Evolutionary conservation across 2,329 filamentous ascomycete species (phyloP).

Genomic region (Cladosporium oxysporum): DNA sequence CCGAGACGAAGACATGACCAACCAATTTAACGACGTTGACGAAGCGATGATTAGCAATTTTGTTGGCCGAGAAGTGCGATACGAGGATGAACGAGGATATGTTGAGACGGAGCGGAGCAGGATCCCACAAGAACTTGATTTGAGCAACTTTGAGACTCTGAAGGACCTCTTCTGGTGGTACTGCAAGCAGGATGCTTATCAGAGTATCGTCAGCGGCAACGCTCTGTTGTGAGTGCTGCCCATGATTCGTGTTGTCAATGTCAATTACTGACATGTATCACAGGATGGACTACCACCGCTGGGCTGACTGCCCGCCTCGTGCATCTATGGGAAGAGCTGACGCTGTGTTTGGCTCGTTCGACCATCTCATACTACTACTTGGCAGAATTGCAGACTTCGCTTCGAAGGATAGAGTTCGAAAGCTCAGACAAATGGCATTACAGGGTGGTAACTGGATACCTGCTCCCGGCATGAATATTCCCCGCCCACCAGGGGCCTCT

Average conservation of each 20-base stretch:
- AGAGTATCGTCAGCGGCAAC: slow-evolving; percentile 85
- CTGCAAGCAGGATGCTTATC: slow-evolving; percentile 88
- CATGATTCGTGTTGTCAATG: neutral
- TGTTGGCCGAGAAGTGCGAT: slow-evolving; percentile 59
- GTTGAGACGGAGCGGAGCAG: slow-evolving; percentile 43
- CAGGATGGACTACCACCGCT: slow-evolving; percentile 77
- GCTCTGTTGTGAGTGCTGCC: slow-evolving; percentile 70
- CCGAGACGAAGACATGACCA: slow-evolving; percentile 32
- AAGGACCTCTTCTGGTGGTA: slow-evolving; percentile 96
- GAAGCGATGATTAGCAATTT: slow-evolving; percentile 60
- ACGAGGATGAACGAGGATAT: slow-evolving; percentile 56
- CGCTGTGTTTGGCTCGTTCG: slow-evolving; percentile 83
- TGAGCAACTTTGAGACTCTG: slow-evolving; percentile 77
- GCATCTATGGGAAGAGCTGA: slow-evolving; percentile 75
- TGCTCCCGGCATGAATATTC: slow-evolving; percentile 49
- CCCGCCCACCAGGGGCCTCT: slow-evolving; percentile 37
- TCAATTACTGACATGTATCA: neutral
- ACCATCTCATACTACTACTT: slow-evolving; percentile 81
- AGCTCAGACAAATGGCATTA: slow-evolving; percentile 66
- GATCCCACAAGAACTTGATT: slow-evolving; percentile 53
- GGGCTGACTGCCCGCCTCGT: slow-evolving; percentile 86
- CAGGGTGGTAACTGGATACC: slow-evolving; percentile 61
- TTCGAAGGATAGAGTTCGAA: slow-evolving; percentile 74
- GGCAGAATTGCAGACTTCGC: slow-evolving; percentile 79
- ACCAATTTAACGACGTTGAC: slow-evolving; percentile 51